phyloP scores from a whole-genome alignment of 768 basidiomycete genomes.

The Amanita rimosa region DNA sequence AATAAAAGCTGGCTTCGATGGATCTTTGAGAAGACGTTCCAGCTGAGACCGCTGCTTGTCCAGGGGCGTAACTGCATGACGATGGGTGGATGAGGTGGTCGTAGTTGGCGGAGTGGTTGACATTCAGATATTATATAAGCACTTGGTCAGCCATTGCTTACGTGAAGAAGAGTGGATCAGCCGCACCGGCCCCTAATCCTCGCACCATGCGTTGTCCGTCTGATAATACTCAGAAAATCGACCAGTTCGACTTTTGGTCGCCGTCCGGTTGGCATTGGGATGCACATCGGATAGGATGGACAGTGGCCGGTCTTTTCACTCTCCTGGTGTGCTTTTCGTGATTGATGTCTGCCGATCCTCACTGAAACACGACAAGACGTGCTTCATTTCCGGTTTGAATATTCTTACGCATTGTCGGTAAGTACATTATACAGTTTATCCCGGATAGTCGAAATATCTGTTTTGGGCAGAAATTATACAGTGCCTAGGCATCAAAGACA shows the following conservation, averaged over 20 bases:
- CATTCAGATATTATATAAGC: neutral
- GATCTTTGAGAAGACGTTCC: conserved; percentile 84
- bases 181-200: neutral
- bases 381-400: conserved; percentile 39
- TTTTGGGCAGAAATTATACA: conserved; percentile 41
- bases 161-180: neutral
- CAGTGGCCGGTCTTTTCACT: conserved; percentile 45
- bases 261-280: conserved; percentile 34
- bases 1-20: conserved; percentile 68
- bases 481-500: conserved; percentile 59
- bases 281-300: conserved; percentile 52
- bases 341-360: neutral
- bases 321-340: conserved; percentile 27
- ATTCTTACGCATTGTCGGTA: conserved; percentile 46
- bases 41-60: conserved; percentile 57
- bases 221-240: conserved; percentile 33
- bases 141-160: too few species aligned
- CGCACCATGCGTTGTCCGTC: conserved; percentile 30
- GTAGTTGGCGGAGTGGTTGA: conserved; percentile 11
- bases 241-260: conserved; percentile 52
- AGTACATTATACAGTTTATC: conserved; percentile 9
- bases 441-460: neutral
- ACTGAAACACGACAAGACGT: conserved; percentile 23
- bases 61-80: conserved; percentile 40
- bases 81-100: conserved; percentile 22